Evolutionary conservation across 1,284 basidiomycete genomes (phyloP), one percentile per base, ranked within the genome.

Genomic region (Gymnopus androsaceus): DNA sequence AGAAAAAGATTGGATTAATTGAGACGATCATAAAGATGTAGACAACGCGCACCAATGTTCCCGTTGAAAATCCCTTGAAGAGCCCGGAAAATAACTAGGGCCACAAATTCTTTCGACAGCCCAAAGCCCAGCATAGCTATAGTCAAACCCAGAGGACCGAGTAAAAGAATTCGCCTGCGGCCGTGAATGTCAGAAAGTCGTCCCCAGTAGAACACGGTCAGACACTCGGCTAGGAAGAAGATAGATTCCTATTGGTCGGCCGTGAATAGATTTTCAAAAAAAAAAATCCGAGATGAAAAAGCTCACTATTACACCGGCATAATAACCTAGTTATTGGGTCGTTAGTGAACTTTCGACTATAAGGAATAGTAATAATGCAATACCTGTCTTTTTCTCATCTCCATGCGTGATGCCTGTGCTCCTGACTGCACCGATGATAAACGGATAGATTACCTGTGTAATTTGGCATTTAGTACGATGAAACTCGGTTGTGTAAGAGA

Each of bases 371-470:
- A n/a, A n/a, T n/a, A n/a, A n/a, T n/a, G n/a, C n/a, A n/a, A n/a
- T n/a, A n/a, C n/a, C 82, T 3, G 79, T 76, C 54, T 72, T 72
- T 17, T 69, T 71, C 59, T 81, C 79, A 55, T 81, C 76, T 19
- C 80, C 80, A 40, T 72, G 66, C 21, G 79, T 81, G 31, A 83
- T 75, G 4, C 77, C 79, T 19, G 78, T 70, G 50, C 71, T 72
- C 21, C 75, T 71, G 12, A 83, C 72, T 51, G 81, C 71, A 69
- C 82, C 59, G 19, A 53, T 63, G 25, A 67, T 69, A 56, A 79
- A 80, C 3, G 83, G 82, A 54, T 77, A 80, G 48, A 85, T 82
- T 57, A 83, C n/a, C n/a, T n/a, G n/a, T n/a, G n/a, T n/a, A n/a
- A n/a, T n/a, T n/a, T n/a, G n/a, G n/a, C n/a, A n/a, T n/a, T n/a